A percentile compares a stretch with the other conserved stretches of the same genome.
phyloP scores from a whole-genome alignment of 768 basidiomycete genomes.

The Kwoniella europaea region DNA sequence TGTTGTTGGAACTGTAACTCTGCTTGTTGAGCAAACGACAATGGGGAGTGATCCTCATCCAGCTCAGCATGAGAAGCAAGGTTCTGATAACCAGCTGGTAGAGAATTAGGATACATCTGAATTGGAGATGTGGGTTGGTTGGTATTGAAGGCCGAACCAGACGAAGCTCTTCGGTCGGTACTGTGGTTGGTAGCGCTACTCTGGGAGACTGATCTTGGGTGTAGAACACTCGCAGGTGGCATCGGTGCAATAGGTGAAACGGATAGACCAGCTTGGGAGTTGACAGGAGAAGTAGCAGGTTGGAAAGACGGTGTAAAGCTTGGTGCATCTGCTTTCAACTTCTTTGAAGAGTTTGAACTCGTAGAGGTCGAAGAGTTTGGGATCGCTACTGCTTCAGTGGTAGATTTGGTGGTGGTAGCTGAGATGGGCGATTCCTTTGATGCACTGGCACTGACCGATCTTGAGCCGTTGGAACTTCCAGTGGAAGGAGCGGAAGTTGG shows the following conservation, averaged over 20 bases:
- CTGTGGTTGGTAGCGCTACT: conserved; percentile 14
- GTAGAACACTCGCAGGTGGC: conserved; percentile 13
- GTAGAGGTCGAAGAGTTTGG: conserved; percentile 13
- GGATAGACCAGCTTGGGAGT: conserved; percentile 26
- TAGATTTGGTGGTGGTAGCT: conserved; percentile 9
- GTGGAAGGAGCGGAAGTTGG: conserved; percentile 63
- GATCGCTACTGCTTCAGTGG: conserved; percentile 27
- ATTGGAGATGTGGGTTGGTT: conserved; percentile 11
- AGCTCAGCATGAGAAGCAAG: conserved; percentile 29
- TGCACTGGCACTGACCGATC: conserved; percentile 30
- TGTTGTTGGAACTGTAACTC: conserved; percentile 41
- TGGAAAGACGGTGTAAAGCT: conserved; percentile 49
- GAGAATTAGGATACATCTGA: conserved; percentile 12
- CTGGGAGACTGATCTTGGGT: conserved; percentile 23
- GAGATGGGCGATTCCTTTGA: conserved; percentile 20
- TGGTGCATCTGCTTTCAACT: conserved; percentile 54
- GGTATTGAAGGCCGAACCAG: conserved; percentile 13
- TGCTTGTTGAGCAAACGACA: conserved; percentile 32
- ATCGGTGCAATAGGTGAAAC: conserved; percentile 28
- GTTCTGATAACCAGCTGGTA: conserved; percentile 13
- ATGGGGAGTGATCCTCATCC: conserved; percentile 30
- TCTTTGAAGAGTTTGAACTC: conserved; percentile 25
- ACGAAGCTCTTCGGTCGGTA: conserved; percentile 23
- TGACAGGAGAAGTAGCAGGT: conserved; percentile 34
- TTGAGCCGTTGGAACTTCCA: conserved; percentile 28